Base-by-base conservation (phyloP, 192 early-diverging fungal genomes). In the Borealophlyctis nickersoniae region DNA sequence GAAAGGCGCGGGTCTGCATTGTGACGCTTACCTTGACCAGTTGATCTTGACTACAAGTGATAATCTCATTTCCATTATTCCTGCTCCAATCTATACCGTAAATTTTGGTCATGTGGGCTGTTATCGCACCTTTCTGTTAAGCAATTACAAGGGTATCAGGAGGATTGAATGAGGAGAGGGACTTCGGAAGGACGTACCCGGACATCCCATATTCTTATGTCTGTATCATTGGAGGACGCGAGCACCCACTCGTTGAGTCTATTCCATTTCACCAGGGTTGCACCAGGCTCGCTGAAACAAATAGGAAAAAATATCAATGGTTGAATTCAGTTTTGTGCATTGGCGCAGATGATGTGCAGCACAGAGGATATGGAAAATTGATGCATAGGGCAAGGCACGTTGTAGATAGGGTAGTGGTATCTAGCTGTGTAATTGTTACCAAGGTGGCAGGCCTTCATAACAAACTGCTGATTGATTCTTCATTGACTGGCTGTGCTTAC, bases 21-120 rank as follows among this genome's bases (percentile, higher is more conserved):
- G n/a, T 51, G 13, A 45, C n/a, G 22, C 19, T 13, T 52, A 88
- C 83, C 74, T 90, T 90, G 49, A 92, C 88, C 28, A 72, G 63
- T 65, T 81, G 79, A 65, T 93, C 92, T 60, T 92, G 79, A 69
- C 90, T 86, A 73, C 92, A 93, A 13, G 91, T 92, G 26, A 93
- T 80, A 39, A 93, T 86, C 59, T 91, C 87, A 45, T 87, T 71
- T 35, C 81, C 79, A 59, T 86, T 80, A 22, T 76, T 76, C 14
- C 86, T 68, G 66, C 89, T 90, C 91, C 91, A 93, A 51, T 93
- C 91, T 52, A 93, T 91, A 3, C 91, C 91, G 53, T 92, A 93
- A 36, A 93, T 92, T 66, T 91, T 90, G 28, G 84, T 87, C 2
- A 77, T 80, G 52, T 92, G 90, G 0, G 91, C 90, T 7, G 75